Percentiles rank a stretch among this genome's conserved stretches.
Conservation (phyloP, 2,329 filamentous ascomycete species). For the Paradendryphiella salina region DNA sequence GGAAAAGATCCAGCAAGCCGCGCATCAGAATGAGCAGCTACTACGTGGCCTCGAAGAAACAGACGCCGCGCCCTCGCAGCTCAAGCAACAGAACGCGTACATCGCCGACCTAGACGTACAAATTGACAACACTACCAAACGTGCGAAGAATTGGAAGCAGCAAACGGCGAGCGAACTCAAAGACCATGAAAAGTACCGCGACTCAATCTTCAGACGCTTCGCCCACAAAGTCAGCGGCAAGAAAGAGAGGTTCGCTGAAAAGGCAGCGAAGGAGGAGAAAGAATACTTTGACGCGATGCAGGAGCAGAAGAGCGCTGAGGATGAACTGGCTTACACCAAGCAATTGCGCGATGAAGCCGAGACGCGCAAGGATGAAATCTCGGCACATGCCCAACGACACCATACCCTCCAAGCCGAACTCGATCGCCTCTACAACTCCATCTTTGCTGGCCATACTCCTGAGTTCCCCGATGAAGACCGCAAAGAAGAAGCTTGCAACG, state of each 20-base stretch:
- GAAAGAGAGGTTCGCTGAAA: conserved; percentile 34
- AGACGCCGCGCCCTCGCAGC: conserved; percentile 35
- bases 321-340: conserved; percentile 31
- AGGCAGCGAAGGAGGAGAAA: conserved; percentile 42
- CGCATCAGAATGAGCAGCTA: conserved; percentile 31
- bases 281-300: conserved; percentile 44
- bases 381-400: conserved; percentile 24
- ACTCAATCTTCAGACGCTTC: conserved; percentile 38
- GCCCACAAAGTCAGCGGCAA: conserved; percentile 39
- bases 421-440: conserved; percentile 37
- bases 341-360: conserved; percentile 36
- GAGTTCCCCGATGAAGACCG: conserved; percentile 41
- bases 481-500: conserved; percentile 28
- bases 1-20: conserved; percentile 32
- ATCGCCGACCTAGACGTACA: conserved; percentile 34
- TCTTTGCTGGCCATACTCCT: conserved; percentile 39
- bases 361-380: conserved; percentile 16
- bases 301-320: conserved; percentile 38
- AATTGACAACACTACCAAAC: conserved; percentile 22
- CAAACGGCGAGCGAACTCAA: conserved; percentile 30
- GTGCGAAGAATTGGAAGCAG: conserved; percentile 21
- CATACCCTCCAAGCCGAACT: conserved; percentile 31
- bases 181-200: conserved; percentile 43
- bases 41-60: conserved; percentile 35
- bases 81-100: conserved; percentile 38